Percentiles rank a stretch among this genome's conserved stretches.
Conservation (phyloP, 306 rosid genomes). For the Pachyrhizus erosus region DNA sequence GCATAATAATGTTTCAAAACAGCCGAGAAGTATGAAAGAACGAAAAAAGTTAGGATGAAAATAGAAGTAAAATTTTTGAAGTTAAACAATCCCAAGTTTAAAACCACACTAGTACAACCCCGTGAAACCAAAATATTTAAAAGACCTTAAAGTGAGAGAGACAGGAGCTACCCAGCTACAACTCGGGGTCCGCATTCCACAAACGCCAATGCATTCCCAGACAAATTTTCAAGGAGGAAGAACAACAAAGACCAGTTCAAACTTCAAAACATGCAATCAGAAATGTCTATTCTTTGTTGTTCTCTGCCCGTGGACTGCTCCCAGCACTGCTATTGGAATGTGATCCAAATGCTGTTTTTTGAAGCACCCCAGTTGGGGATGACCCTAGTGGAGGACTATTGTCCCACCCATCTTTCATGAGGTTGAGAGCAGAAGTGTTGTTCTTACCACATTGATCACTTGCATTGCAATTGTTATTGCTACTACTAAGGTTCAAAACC, state of each 20-base stretch:
- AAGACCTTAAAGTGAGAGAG: neutral
- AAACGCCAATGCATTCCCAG: neutral
- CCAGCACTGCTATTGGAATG: slow-evolving; percentile 92
- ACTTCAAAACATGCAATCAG: neutral
- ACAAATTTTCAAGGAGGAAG: neutral
- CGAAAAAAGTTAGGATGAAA: too few relatives aligned
- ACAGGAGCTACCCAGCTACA: neutral
- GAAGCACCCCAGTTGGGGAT: slow-evolving; percentile 88
- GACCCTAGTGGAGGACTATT: slow-evolving; percentile 80
- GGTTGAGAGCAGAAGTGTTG: slow-evolving; percentile 68
- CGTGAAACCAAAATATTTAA: neutral
- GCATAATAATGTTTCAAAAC: too few relatives aligned
- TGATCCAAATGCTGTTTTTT: slow-evolving; percentile 77
- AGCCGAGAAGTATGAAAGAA: too few relatives aligned
- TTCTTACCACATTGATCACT: slow-evolving; percentile 51
- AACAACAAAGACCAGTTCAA: neutral
- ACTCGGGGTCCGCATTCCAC: slow-evolving; percentile 1
- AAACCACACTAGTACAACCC: neutral
- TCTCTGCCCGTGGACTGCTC: slow-evolving; percentile 88
- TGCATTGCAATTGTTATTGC: neutral
- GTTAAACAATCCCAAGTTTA: too few relatives aligned
- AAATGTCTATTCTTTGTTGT: slow-evolving; percentile 49
- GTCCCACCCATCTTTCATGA: slow-evolving; percentile 83
- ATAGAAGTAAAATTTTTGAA: too few relatives aligned
- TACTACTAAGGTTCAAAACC: slow-evolving; percentile 69